Evolutionary conservation across 2,329 filamentous ascomycete species (phyloP), one percentile per base, ranked within the genome.

Genomic region (Coniochaeta sp.): DNA sequence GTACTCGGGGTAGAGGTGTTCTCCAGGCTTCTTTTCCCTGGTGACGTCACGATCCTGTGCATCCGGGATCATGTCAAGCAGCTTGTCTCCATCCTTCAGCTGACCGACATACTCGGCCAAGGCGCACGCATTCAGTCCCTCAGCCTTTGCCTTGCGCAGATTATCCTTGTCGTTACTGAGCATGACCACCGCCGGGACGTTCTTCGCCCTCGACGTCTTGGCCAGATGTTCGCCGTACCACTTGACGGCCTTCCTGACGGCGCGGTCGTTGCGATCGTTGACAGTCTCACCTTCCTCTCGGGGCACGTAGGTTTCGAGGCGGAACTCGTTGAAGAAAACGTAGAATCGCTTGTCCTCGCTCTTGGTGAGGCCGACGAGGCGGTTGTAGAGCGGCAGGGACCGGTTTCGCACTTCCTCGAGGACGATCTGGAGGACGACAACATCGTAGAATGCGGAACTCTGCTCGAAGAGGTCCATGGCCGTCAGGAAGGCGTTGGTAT

Each of bases 301-400:
- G 30, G 83, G 77, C 55, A 97, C 85, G 70, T 96, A 90, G 0
- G 95, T 99, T 74, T 99, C 96, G 42, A 93, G 80, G 58, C 93
- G 85, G 71, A 99, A 99, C 69, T 99, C 95, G 73, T 99, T 99
- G 84, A 98, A 98, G 73, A 99, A 99, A 58, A 99, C 91, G 70
- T 98, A 97, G 72, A 96, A 98, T 59, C 93, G 87, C 80, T 99
- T 99, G 65, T 96, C 92, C 68, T 96, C 92, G 70, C 93, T 96
- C 75, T 93, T 96, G 42, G 93, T 96, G 64, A 99, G 80, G 24
- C 89, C 87, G 65, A 98, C 86, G 57, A 99, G 80, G 42, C 95
- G 90, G 73, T 97, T 97, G 78, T 98, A 99, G 40, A 99, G 84
- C 47, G 95, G 95, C 62, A 98, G 76, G 14, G 93, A 98, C 67